These are phyloP conservation scores for Phytophthora cryptogea DNA, from an alignment of 352 stramenopile genomes.

Conservation along the genomic window DNA sequence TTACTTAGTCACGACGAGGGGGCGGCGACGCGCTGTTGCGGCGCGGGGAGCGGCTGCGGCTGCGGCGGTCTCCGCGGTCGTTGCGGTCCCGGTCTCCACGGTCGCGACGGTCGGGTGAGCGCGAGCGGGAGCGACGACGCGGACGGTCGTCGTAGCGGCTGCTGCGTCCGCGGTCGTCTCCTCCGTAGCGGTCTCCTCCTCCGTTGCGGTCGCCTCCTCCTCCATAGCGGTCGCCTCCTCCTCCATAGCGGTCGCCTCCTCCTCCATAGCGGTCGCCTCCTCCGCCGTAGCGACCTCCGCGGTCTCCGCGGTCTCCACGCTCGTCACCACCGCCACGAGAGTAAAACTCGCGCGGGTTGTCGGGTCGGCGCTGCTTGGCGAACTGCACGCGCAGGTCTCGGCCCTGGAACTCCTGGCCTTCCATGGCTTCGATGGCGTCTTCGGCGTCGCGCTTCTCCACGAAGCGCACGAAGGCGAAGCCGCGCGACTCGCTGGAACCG, in stretches of 20 bases:
- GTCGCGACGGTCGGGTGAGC: slow-evolving; percentile 47
- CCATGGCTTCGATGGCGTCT: slow-evolving; percentile 81
- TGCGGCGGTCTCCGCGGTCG: slow-evolving; percentile 49
- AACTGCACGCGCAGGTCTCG: slow-evolving; percentile 77
- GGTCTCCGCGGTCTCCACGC: not conserved
- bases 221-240: slow-evolving; percentile 35
- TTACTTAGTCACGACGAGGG: slow-evolving; percentile 56
- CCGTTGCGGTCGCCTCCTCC: slow-evolving; percentile 34
- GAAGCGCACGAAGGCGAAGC: slow-evolving; percentile 90
- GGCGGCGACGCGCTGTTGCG: slow-evolving; percentile 39
- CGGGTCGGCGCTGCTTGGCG: slow-evolving; percentile 73
- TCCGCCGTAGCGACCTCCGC: slow-evolving; percentile 34
- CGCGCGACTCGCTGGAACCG: slow-evolving; percentile 75
- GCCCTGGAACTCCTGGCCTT: slow-evolving; percentile 75
- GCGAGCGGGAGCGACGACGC: slow-evolving; percentile 46
- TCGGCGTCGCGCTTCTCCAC: slow-evolving; percentile 88
- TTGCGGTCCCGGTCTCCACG: slow-evolving; percentile 44
- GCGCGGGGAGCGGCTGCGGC: slow-evolving; percentile 53
- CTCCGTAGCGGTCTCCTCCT: slow-evolving; percentile 22
- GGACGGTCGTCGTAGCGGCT: slow-evolving; percentile 43
- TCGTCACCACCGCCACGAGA: slow-evolving; percentile 27
- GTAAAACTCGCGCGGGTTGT: slow-evolving; percentile 83
- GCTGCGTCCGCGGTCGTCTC: slow-evolving; percentile 31
- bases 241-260: slow-evolving; percentile 24
- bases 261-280: slow-evolving; percentile 38